These are phyloP conservation scores for Trichosporon inkin DNA, from an alignment of 1,284 basidiomycete genomes.

Conservation along the genomic window DNA sequence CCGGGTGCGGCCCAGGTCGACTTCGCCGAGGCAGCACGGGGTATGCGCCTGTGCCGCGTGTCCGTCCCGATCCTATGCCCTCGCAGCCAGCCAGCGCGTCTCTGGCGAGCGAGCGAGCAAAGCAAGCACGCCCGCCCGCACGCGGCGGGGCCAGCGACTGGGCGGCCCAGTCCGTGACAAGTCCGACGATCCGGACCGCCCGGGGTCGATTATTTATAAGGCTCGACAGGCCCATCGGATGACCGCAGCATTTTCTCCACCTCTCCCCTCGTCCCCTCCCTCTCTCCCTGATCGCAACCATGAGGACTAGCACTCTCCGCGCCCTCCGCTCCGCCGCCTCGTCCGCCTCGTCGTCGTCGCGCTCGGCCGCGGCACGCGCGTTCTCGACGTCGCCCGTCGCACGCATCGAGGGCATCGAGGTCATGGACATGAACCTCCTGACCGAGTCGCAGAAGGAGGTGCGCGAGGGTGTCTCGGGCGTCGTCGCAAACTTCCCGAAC, in stretches of 20 bases:
- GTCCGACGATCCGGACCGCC: too few relatives aligned
- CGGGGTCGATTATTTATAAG: too few relatives aligned
- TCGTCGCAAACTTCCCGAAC: slow-evolving; percentile 14
- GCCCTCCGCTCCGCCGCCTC: background rate
- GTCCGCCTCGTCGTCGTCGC: slow-evolving; percentile 6
- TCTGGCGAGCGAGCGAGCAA: too few relatives aligned
- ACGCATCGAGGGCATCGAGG: slow-evolving; percentile 8
- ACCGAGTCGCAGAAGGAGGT: slow-evolving; percentile 21
- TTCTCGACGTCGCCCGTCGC: slow-evolving; percentile 10
- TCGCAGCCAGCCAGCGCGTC: too few relatives aligned
- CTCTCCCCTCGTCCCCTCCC: too few relatives aligned
- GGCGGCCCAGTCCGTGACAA: too few relatives aligned
- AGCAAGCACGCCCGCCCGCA: too few relatives aligned
- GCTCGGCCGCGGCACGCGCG: background rate
- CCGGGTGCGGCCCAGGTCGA: background rate
- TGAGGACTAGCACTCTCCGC: slow-evolving; percentile 3
- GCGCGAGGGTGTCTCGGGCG: slow-evolving; percentile 15
- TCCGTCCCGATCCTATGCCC: background rate
- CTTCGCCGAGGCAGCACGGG: background rate
- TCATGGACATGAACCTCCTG: slow-evolving; percentile 23
- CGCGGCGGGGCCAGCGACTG: too few relatives aligned
- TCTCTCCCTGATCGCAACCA: background rate
- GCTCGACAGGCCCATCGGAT: too few relatives aligned
- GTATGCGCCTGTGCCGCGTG: background rate
- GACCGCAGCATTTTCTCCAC: too few relatives aligned